These are phyloP conservation scores for Trichosporon sp. DNA, from an alignment of 1,284 basidiomycete genomes.

Conservation along the genomic window DNA sequence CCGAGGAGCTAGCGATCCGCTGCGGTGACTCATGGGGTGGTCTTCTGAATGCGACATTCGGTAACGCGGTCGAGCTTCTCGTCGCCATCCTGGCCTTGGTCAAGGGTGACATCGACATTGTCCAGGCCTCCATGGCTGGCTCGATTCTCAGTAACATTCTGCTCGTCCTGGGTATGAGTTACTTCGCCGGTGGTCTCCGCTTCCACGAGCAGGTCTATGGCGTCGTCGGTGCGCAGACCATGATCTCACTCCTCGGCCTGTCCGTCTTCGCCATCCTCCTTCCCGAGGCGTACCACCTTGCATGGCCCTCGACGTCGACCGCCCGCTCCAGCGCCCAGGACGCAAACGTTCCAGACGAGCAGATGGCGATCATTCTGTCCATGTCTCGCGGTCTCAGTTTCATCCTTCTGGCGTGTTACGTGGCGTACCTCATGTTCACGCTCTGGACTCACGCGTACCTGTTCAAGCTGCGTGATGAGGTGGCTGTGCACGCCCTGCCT, in stretches of 20 bases:
- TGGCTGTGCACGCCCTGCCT: conserved; percentile 31
- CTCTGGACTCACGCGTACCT: conserved; percentile 60
- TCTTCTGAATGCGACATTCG: conserved; percentile 50
- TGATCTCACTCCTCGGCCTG: conserved; percentile 70
- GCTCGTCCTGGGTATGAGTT: conserved; percentile 72
- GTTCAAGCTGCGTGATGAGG: conserved; percentile 47
- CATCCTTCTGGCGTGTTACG: conserved; percentile 58
- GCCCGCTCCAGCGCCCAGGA: conserved; percentile 2
- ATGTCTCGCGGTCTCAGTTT: conserved; percentile 54
- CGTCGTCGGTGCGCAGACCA: conserved; percentile 67
- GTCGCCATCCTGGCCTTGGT: conserved; percentile 69
- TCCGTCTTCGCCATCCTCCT: conserved; percentile 66
- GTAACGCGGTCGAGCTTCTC: conserved; percentile 52
- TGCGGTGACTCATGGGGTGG: conserved; percentile 51
- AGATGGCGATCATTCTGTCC: conserved; percentile 43
- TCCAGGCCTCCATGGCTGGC: conserved; percentile 65
- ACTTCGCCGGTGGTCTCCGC: conserved; percentile 53
- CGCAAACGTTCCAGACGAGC: conserved; percentile 21
- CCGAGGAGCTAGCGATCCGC: conserved; percentile 51
- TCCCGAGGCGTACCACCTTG: conserved; percentile 61
- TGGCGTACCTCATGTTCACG: conserved; percentile 42
- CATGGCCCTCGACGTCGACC: conserved; percentile 31
- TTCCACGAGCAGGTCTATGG: conserved; percentile 62
- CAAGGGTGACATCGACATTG: conserved; percentile 73
- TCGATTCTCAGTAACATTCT: conserved; percentile 62